phyloP scores from a whole-genome alignment of 768 basidiomycete genomes.

The Sarcomyxa edulis region DNA sequence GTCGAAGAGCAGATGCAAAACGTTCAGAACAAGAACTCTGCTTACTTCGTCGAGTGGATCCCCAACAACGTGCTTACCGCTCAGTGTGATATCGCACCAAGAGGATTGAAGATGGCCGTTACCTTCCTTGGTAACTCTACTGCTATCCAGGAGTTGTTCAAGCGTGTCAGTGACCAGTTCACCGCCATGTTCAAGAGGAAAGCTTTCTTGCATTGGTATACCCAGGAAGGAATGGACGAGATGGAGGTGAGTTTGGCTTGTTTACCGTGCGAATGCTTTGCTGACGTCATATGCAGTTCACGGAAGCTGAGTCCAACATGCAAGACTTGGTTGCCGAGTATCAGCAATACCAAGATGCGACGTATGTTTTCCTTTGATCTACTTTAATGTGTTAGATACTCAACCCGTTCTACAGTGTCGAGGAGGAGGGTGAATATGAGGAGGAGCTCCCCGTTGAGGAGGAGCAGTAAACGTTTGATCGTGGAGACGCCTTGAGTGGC shows the following conservation, averaged over 20 bases:
- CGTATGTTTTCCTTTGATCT: conserved; percentile 45
- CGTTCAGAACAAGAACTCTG: conserved; percentile 95
- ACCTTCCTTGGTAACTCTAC: conserved; percentile 98
- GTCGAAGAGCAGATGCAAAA: conserved; percentile 99
- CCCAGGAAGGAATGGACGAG: conserved; percentile 99
- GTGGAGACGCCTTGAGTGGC: conserved; percentile 12
- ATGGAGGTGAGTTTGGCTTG: conserved; percentile 59
- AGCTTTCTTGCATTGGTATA: conserved; percentile 99
- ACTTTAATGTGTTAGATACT: not conserved
- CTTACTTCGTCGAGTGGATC: conserved; percentile 99
- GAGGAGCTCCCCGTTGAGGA: conserved; percentile 66
- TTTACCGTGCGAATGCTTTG: not conserved
- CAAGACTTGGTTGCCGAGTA: conserved; percentile 98
- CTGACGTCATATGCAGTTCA: conserved; percentile 51
- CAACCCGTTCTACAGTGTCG: conserved; percentile 45
- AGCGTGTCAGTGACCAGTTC: conserved; percentile 98
- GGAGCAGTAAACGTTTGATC: conserved; percentile 44
- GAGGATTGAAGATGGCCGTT: conserved; percentile 93
- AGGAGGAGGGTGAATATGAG: conserved; percentile 88
- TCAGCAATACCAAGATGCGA: conserved; percentile 93
- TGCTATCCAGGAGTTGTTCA: conserved; percentile 96
- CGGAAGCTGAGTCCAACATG: conserved; percentile 99
- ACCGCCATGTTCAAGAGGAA: conserved; percentile 99
- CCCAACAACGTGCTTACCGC: conserved; percentile 98
- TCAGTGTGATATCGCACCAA: conserved; percentile 96